Percentiles rank a stretch among this genome's conserved stretches.
phyloP scores from a whole-genome alignment of 768 basidiomycete species.

The Chiua virens region DNA sequence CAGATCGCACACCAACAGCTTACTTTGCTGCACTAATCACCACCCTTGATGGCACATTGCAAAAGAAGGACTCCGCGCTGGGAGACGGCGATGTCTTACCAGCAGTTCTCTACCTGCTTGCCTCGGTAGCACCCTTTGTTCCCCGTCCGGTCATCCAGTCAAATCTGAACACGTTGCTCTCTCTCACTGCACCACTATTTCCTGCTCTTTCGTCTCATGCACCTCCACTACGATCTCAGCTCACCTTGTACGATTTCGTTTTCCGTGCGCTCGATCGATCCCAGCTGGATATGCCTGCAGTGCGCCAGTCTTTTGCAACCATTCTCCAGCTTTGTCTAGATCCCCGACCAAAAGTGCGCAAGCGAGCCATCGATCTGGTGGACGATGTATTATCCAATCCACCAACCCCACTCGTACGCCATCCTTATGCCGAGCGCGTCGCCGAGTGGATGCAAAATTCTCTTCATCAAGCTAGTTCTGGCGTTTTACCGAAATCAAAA shows the following conservation, averaged over 20 bases:
- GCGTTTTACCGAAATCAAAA: slow-evolving; percentile 61
- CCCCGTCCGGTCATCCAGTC: slow-evolving; percentile 77
- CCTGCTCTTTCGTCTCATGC: slow-evolving; percentile 62
- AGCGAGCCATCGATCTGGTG: slow-evolving; percentile 83
- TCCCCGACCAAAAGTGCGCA: slow-evolving; percentile 91
- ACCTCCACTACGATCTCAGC: slow-evolving; percentile 82
- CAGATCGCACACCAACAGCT: slow-evolving; percentile 76
- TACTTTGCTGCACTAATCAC: slow-evolving; percentile 94
- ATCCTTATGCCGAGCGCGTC: slow-evolving; percentile 85
- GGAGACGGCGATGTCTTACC: slow-evolving; percentile 60
- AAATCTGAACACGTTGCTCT: slow-evolving; percentile 68
- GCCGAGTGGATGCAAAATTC: slow-evolving; percentile 75
- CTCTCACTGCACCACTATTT: slow-evolving; percentile 78
- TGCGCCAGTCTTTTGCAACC: slow-evolving; percentile 83
- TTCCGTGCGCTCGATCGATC: slow-evolving; percentile 69
- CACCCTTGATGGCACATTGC: slow-evolving; percentile 75
- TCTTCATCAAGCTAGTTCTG: slow-evolving; percentile 63
- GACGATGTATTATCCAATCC: slow-evolving; percentile 74
- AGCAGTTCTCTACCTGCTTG: slow-evolving; percentile 40
- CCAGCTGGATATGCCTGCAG: slow-evolving; percentile 62
- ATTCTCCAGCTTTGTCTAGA: slow-evolving; percentile 84
- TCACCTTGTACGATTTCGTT: slow-evolving; percentile 71
- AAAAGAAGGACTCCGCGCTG: slow-evolving; percentile 60
- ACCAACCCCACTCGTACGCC: slow-evolving; percentile 70
- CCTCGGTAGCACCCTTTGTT: slow-evolving; percentile 43